Evolutionary conservation across 192 early-diverging fungal species (phyloP), one percentile per base, ranked within the genome.

Genomic region (Gonapodya sp.): DNA sequence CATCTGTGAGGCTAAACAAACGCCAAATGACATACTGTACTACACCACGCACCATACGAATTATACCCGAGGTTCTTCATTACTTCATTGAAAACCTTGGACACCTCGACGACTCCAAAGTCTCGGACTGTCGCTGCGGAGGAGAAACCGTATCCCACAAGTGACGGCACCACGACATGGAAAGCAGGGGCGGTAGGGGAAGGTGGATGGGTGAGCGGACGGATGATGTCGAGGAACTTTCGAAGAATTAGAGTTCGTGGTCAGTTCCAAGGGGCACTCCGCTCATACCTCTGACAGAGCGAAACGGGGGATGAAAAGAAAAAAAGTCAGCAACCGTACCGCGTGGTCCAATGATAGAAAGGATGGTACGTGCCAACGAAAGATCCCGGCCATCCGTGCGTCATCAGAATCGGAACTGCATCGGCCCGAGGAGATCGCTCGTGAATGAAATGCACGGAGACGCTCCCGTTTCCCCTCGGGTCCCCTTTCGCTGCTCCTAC

Each of bases 361-460:
- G 46, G 46, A 24, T 64, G 8, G 8, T 64, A 64, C 46, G 8
- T 24, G 24, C 46, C 75, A 8, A 77, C 75, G 85, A 91, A 91
- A 18, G 86, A 82, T 0, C 89, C 88, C 0, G 91, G 92, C 91
- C 91, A 93, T 1, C 92, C 91, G 85, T 92, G 92, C n/a, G 87
- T 78, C 35, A 93, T 80, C 24, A 93, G 31, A n/a, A 93, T 72
- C 18, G 92, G 92, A 78, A 88, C 84, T 1, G 81, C 85, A 18
- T 87, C 85, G 1, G 82, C 30, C 0, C 73, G 81, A 24, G 73
- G 2, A 34, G 84, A 82, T 72, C 79, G 84, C 24, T 82, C 81
- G 30, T 77, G 77, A 18, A 73, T 82, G 0, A 81, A 80, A 73
- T 83, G 82, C 33, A 82, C 34, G 31, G 18, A 18, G 75, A 77